A percentile compares a stretch with the other conserved stretches of the same genome.
These are phyloP conservation scores for Calonectria pseudoreteaudii DNA, from an alignment of 2,329 filamentous ascomycete genomes.

Conservation along the genomic window DNA sequence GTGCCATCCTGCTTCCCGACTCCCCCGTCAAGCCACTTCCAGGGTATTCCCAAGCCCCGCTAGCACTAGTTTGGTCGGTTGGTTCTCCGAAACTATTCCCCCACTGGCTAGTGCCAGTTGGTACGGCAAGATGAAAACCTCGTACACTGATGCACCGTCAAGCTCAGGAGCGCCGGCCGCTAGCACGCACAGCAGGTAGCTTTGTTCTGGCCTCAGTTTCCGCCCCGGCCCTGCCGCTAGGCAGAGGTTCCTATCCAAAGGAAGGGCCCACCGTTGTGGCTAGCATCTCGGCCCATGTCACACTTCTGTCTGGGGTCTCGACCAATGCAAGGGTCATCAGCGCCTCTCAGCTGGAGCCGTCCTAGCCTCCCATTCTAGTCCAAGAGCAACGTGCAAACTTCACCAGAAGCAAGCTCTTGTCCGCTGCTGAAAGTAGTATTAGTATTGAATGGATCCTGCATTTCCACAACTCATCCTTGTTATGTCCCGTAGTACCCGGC, in stretches of 20 bases:
- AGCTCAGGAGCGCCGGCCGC: conserved; percentile 23
- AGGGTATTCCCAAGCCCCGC: conserved; percentile 21
- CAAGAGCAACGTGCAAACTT: conserved; percentile 27
- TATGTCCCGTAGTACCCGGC: conserved; percentile 1
- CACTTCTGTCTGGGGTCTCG: background rate
- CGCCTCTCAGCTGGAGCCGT: conserved; percentile 3
- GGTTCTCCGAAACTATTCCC: conserved; percentile 21
- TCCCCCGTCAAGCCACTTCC: conserved; percentile 2
- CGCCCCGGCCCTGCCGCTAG: background rate
- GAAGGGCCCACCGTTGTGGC: background rate
- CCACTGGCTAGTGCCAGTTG: conserved; percentile 18
- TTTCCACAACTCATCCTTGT: background rate
- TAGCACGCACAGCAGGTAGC: background rate
- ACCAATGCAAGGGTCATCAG: background rate
- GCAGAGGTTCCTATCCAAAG: background rate
- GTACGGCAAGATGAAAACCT: conserved; percentile 21
- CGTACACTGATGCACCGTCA: background rate
- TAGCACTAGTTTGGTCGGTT: conserved; percentile 10
- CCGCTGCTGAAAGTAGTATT: conserved; percentile 5
- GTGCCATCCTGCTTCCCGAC: conserved; percentile 1
- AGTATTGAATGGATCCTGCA: conserved; percentile 7
- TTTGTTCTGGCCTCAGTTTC: background rate
- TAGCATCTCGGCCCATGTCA: conserved; percentile 4
- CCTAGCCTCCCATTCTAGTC: conserved; percentile 12
- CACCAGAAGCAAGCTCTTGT: conserved; percentile 26